A percentile compares a stretch with the other conserved stretches of the same genome.
These are phyloP conservation scores for Penicillium sp. DNA, from an alignment of 2,329 filamentous ascomycete species.

Conservation along the genomic window DNA sequence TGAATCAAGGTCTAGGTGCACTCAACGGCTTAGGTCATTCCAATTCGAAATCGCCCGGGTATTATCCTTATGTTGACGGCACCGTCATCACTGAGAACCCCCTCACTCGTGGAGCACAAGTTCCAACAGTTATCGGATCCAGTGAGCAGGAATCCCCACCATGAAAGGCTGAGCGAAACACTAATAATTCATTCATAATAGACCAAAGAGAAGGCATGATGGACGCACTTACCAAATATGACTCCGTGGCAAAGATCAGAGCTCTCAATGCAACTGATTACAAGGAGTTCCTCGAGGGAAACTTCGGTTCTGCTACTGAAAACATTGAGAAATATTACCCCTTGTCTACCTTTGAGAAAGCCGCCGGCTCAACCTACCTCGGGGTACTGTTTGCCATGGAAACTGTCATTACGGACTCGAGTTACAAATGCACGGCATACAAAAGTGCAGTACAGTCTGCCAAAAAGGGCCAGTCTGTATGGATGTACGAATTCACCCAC, in stretches of 20 bases:
- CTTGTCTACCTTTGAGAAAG: slow-evolving; percentile 17
- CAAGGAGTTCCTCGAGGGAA: slow-evolving; percentile 17
- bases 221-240: too few relatives aligned
- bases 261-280: slow-evolving; percentile 16
- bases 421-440: slow-evolving; percentile 21
- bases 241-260: background rate
- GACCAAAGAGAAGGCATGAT: too few relatives aligned
- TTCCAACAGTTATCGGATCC: slow-evolving; percentile 25
- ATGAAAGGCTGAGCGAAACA: too few relatives aligned
- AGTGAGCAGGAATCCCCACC: too few relatives aligned
- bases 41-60: slow-evolving; percentile 2
- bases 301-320: slow-evolving; percentile 19
- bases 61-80: slow-evolving; percentile 26
- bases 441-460: slow-evolving; percentile 7
- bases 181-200: too few relatives aligned
- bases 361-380: background rate
- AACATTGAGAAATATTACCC: slow-evolving; percentile 19
- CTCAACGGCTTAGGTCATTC: too few relatives aligned
- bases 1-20: background rate
- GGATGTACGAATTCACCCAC: slow-evolving; percentile 27
- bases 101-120: slow-evolving; percentile 15
- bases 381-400: slow-evolving; percentile 19
- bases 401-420: slow-evolving; percentile 14
- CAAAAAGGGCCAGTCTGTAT: slow-evolving; percentile 17
- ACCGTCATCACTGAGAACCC: slow-evolving; percentile 21